Evolutionary conservation across 2,329 filamentous ascomycete species (phyloP), one percentile per base, ranked within the genome.

Genomic region (Beauveria sp.): DNA sequence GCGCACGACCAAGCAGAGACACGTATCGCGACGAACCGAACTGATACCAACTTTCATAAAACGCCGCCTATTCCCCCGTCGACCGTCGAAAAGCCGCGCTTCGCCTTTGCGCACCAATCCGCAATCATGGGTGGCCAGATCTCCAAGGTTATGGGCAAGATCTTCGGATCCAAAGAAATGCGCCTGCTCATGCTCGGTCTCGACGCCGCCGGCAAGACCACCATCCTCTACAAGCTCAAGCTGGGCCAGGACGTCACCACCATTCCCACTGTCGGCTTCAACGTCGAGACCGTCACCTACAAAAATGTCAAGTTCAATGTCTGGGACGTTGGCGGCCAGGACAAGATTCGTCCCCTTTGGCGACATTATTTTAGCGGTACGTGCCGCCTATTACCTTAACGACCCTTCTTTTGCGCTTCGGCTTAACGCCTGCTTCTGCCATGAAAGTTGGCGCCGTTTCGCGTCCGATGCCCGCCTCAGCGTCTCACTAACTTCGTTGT

Each of bases 221-320:
- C 95, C 61, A 98, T 98, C 72, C 87, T 99, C 65, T 99, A 98
- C 85, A 98, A 97, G 83, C 85, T 99, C 73, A 98, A 98, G 85
- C 87, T 98, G 64, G 93, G 93, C 77, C 92, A 98, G 82, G 93
- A 96, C 74, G 93, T 98, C 71, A 98, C 95, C 65, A 98, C 95
- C 58, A 98, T 98, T 73, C 95, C 95, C 52, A 99, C 95, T 40
- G 95, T 99, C 70, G 95, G 93, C 69, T 98, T 98, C 85, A 98
- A 98, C 84, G 95, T 98, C 77, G 93, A 98, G 83, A 96, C 92
- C 5, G 93, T 98, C 71, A 96, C 93, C 68, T 97, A 96, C 83
- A 97, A 97, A 85, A 98, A 98, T 77, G 93, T 97, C 78, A 96
- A 97, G 79, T 98, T 98, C 82, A 98, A 96, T 71, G 93, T 98